Percentiles rank a stretch among this genome's conserved stretches.
phyloP scores from a whole-genome alignment of 2,329 filamentous ascomycete species.

The Tolypocladium nubicola region DNA sequence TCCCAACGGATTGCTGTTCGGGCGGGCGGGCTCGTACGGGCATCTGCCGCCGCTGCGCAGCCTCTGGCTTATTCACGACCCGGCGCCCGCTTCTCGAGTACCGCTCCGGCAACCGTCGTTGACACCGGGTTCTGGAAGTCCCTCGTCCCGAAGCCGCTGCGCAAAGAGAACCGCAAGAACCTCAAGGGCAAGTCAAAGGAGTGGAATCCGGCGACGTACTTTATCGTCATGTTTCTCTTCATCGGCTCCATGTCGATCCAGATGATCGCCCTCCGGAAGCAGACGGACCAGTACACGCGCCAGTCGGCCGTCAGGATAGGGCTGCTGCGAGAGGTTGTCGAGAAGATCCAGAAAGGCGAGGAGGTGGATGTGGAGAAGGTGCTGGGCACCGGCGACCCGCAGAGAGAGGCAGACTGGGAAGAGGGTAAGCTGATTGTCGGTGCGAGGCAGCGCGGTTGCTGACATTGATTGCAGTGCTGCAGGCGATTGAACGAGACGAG shows the following conservation, averaged over 20 bases:
- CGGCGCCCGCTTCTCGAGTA: constrained; percentile 21
- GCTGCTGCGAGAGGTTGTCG: constrained; percentile 64
- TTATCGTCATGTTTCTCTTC: constrained; percentile 70
- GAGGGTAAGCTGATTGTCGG: constrained; percentile 44
- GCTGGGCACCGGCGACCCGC: constrained; percentile 66
- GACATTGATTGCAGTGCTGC: constrained; percentile 38
- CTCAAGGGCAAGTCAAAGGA: constrained; percentile 42
- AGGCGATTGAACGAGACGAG: constrained; percentile 57
- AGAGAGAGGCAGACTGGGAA: constrained; percentile 78
- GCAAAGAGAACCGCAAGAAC: constrained; percentile 28
- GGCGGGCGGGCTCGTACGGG: background rate
- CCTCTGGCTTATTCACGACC: background rate
- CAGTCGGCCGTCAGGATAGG: constrained; percentile 71
- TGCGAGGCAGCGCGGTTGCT: constrained; percentile 2
- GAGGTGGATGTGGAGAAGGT: constrained; percentile 76
- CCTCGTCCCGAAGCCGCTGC: constrained; percentile 57
- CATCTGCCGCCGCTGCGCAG: background rate
- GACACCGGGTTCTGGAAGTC: constrained; percentile 58
- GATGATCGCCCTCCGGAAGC: constrained; percentile 70
- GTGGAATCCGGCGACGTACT: constrained; percentile 77
- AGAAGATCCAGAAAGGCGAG: constrained; percentile 59
- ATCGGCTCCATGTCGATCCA: constrained; percentile 96
- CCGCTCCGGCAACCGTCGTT: constrained; percentile 36
- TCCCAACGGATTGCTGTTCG: constrained; percentile 1
- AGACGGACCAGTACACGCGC: constrained; percentile 61